These are phyloP conservation scores for Lumnitzera racemosa DNA, from an alignment of 345 rosid species.

Conservation along the genomic window DNA sequence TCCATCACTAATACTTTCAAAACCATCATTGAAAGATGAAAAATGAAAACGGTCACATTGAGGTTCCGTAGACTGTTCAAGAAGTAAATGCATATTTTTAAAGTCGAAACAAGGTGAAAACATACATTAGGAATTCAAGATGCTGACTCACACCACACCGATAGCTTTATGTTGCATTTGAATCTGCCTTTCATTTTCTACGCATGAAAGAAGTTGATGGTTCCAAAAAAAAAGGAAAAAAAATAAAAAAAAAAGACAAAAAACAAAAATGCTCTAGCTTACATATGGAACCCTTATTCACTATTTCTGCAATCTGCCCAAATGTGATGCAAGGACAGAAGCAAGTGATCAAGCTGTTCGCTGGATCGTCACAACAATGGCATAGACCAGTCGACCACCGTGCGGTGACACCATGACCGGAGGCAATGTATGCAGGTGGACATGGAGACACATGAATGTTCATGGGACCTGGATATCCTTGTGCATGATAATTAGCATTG, in stretches of 20 bases:
- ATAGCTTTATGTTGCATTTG: no score
- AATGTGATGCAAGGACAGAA: slow-evolving; percentile 43
- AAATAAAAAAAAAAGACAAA: background rate
- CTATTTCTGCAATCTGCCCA: slow-evolving; percentile 40
- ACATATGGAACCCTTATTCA: slow-evolving; percentile 32
- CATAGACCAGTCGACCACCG: slow-evolving; percentile 46
- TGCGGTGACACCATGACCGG: background rate
- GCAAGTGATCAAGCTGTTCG: slow-evolving; percentile 31
- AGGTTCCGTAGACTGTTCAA: no score
- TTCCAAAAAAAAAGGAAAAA: background rate
- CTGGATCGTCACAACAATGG: slow-evolving; percentile 41
- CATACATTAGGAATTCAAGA: no score
- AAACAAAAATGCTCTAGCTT: slow-evolving; percentile 3
- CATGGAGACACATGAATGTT: slow-evolving; percentile 15
- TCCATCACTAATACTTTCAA: no score
- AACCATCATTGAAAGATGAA: no score
- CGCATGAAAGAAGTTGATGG: no score
- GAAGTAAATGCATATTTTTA: no score
- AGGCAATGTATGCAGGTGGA: slow-evolving; percentile 8
- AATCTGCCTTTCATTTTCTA: no score
- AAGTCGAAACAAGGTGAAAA: no score
- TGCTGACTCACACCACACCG: no score
- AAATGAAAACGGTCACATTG: no score
- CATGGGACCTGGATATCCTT: slow-evolving; percentile 23
- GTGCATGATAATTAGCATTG: slow-evolving; percentile 19